Conservation (phyloP, 257 asterid genomes). For the Solanum medicagineum region DNA sequence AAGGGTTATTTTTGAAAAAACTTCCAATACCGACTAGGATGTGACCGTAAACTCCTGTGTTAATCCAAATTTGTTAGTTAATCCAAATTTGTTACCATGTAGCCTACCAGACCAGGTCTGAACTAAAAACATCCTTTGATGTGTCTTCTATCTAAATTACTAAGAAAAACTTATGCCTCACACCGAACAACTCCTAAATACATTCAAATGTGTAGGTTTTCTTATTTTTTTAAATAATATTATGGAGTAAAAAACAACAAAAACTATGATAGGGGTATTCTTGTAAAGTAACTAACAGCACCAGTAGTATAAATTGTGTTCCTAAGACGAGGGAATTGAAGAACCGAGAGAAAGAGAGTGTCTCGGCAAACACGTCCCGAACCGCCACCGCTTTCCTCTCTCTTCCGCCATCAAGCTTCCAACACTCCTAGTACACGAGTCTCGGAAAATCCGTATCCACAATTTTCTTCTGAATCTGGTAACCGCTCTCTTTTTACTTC, state of each 20-base stretch:
- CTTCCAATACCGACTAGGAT: too few relatives aligned
- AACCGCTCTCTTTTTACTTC: not conserved
- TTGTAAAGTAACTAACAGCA: not conserved
- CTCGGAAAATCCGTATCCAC: not conserved
- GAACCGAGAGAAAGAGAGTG: not conserved
- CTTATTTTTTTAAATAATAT: too few relatives aligned
- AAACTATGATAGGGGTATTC: not conserved
- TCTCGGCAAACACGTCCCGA: not conserved
- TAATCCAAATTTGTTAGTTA: too few relatives aligned
- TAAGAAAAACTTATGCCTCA: too few relatives aligned
- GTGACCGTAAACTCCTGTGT: too few relatives aligned
- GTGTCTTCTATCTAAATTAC: too few relatives aligned
- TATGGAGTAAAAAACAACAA: not conserved
- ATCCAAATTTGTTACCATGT: too few relatives aligned
- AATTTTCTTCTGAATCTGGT: not conserved
- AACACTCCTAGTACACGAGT: not conserved
- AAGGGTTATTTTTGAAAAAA: too few relatives aligned
- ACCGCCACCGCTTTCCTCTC: not conserved
- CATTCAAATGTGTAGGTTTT: too few relatives aligned
- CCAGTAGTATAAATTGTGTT: not conserved
- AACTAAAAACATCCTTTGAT: too few relatives aligned
- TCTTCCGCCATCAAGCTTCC: not conserved
- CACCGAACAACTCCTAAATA: too few relatives aligned
- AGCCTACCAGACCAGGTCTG: too few relatives aligned
- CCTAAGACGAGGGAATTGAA: constrained; percentile 8